Conservation (phyloP, 2,329 filamentous ascomycete species). For the Aspergillus pseudoterreus region DNA sequence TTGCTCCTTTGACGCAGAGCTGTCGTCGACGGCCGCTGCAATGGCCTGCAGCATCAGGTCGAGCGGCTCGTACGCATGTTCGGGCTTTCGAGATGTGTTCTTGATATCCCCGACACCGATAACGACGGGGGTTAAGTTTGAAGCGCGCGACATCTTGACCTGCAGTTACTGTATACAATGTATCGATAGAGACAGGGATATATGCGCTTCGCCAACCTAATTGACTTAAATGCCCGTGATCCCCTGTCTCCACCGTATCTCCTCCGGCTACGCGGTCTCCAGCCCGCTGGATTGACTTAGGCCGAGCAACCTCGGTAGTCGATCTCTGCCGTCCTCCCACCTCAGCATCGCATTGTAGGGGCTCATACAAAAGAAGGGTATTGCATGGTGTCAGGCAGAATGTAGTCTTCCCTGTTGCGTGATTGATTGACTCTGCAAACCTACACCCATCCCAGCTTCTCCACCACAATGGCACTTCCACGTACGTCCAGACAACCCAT, state of each 20-base stretch:
- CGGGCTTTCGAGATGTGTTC: conserved; percentile 50
- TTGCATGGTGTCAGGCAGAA: no score
- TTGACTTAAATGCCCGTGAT: background rate
- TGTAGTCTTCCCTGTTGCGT: no score
- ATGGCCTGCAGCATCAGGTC: conserved; percentile 58
- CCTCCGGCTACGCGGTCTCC: background rate
- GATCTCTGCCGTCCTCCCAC: background rate
- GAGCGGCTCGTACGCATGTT: conserved; percentile 57
- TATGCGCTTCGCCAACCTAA: background rate
- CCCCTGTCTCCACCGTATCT: background rate
- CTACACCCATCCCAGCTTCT: background rate
- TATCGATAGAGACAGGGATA: background rate
- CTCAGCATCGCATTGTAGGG: no score
- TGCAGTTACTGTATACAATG: background rate
- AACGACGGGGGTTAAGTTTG: conserved; percentile 47
- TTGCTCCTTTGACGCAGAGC: conserved; percentile 22
- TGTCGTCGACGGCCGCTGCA: conserved; percentile 48
- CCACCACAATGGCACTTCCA: conserved; percentile 66
- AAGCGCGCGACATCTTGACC: background rate
- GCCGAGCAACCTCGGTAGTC: background rate
- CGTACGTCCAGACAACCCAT: conserved; percentile 55
- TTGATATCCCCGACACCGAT: conserved; percentile 62
- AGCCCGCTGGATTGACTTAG: background rate
- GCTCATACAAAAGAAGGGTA: background rate
- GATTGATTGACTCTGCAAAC: no score